Evolutionary conservation across 148 eudicot species (phyloP), one percentile per base, ranked within the genome.

Genomic region (Spergularia bocconei): DNA sequence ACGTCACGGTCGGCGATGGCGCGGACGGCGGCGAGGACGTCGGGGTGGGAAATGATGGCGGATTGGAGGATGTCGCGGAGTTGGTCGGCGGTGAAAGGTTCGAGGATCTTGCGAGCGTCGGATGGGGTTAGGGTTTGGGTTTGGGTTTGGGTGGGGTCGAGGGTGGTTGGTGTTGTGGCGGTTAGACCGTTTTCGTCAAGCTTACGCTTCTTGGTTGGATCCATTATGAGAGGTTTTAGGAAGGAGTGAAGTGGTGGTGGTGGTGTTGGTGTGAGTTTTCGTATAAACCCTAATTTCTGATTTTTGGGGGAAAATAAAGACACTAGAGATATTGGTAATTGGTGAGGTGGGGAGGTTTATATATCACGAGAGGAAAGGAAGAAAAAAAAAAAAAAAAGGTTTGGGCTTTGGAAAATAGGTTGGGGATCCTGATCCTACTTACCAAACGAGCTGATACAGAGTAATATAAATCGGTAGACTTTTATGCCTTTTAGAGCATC

Each of bases 121-220:
- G 84, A 83, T 10, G 50, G 64, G 10, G 92, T 72, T 69, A 88
- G 88, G 5, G 75, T 67, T 48, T 13, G 71, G 60, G 60, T 54
- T 72, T 87, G 88, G 5, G 75, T 67, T 48, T 13, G 71, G 60
- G 60, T 54, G 70, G 25, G 78, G 17, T 60, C 76, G 83, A 1
- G 54, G 47, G 69, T 63, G 0, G 7, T 11, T 39, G 66, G 50
- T 64, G 20, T 7, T 16, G 51, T 44, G 13, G 72, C 13, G 51
- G 69, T 39, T 25, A 53, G 62, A 50, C 88, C 92, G 76, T 90
- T 90, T 41, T 91, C 90, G 17, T 91, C 98, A 72, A 91, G 83
- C 76, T 90, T 92, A 7, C 98, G 90, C 82, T 92, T 92, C 82
- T 90, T 92, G 29, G 81, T 82, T 10, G 67, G 87, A 82, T 92